Percentiles rank a stretch among this genome's conserved stretches.
Evolutionary conservation across 805 yeast species (phyloP).

Genomic region (Nakazawaea anatomiae): DNA sequence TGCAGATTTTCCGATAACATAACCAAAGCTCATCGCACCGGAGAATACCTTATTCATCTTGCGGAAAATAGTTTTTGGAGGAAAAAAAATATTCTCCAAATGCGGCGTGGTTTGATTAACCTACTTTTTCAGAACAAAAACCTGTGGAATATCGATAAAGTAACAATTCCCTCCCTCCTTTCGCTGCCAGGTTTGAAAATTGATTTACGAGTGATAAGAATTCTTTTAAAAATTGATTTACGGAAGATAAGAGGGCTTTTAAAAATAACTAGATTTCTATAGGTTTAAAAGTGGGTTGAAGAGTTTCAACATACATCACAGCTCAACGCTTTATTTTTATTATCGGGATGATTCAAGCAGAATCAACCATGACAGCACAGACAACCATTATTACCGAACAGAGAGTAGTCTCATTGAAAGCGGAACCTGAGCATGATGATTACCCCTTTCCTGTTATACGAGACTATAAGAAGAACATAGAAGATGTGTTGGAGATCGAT

Average conservation of each 20-base stretch:
- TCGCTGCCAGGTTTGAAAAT: too few species aligned
- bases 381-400: not conserved
- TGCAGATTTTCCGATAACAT: too few species aligned
- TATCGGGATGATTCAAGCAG: not conserved
- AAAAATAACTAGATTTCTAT: not conserved
- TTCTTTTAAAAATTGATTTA: too few species aligned
- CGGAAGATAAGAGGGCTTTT: not conserved
- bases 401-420: not conserved
- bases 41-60: not conserved
- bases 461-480: conserved; percentile 5
- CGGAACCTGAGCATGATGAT: not conserved
- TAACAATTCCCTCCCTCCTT: too few species aligned
- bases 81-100: not conserved
- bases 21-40: not conserved
- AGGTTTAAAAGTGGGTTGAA: not conserved
- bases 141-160: too few species aligned
- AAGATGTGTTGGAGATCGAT: conserved; percentile 20
- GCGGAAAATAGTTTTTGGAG: not conserved
- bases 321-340: too few species aligned
- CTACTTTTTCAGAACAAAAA: not conserved
- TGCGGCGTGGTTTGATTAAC: not conserved
- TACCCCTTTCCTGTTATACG: conserved; percentile 15
- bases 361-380: not conserved
- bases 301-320: too few species aligned
- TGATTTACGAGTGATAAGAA: not conserved